These are phyloP conservation scores for Blastomyces percursus DNA, from an alignment of 2,329 filamentous ascomycete species.

Conservation along the genomic window DNA sequence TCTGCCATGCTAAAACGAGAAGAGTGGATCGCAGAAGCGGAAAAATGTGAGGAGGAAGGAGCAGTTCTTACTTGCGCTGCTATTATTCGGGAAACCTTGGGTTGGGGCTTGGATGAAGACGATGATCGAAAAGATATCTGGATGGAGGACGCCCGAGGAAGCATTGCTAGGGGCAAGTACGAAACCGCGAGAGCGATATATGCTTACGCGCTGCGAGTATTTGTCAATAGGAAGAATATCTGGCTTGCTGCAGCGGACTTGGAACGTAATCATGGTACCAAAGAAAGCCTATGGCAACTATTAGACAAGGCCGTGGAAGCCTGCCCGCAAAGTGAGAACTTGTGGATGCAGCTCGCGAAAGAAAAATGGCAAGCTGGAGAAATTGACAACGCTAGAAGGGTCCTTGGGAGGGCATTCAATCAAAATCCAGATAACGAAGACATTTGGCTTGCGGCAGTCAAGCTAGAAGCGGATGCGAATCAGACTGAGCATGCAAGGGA, in stretches of 20 bases:
- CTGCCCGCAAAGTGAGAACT: constrained; percentile 76
- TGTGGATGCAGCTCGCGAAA: constrained; percentile 94
- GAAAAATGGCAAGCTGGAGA: constrained; percentile 88
- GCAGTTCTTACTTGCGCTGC: constrained; percentile 75
- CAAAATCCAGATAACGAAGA: constrained; percentile 96
- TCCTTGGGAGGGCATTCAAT: constrained; percentile 81
- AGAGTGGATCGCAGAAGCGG: constrained; percentile 91
- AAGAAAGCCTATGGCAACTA: constrained; percentile 70
- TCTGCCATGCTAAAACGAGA: constrained; percentile 95
- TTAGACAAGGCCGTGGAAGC: constrained; percentile 90
- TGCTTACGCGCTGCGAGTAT: constrained; percentile 78
- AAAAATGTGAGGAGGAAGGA: constrained; percentile 87
- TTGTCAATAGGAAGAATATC: constrained; percentile 73
- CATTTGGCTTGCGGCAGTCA: constrained; percentile 93
- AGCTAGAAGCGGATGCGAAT: constrained; percentile 83
- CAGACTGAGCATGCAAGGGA: constrained; percentile 71
- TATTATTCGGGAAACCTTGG: constrained; percentile 85
- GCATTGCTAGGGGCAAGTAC: constrained; percentile 70
- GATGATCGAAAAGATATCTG: constrained; percentile 93
- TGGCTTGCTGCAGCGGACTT: constrained; percentile 88
- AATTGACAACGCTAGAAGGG: constrained; percentile 72
- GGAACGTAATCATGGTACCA: constrained; percentile 77
- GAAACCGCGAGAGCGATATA: constrained; percentile 91
- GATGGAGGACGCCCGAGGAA: constrained; percentile 82
- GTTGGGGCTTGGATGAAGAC: constrained; percentile 87